These are phyloP conservation scores for Huntiella savannae DNA, from an alignment of 2,329 filamentous ascomycete species.

Conservation along the genomic window DNA sequence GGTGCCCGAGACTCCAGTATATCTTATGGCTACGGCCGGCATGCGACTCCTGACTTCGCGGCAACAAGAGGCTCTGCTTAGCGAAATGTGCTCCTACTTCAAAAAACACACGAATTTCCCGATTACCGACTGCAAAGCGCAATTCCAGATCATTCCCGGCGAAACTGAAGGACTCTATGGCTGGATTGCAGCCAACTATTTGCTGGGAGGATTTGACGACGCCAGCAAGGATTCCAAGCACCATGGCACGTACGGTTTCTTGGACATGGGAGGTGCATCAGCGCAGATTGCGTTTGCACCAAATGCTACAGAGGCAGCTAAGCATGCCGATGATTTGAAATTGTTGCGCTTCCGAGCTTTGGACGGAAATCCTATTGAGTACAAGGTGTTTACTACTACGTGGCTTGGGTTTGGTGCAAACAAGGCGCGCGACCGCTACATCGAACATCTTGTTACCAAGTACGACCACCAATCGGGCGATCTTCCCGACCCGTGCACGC, in stretches of 20 bases:
- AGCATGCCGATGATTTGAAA: constrained; percentile 78
- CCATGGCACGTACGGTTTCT: constrained; percentile 89
- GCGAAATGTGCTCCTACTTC: constrained; percentile 68
- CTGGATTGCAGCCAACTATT: constrained; percentile 93
- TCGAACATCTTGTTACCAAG: constrained; percentile 54
- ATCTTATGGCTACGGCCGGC: constrained; percentile 86
- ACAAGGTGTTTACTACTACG: constrained; percentile 83
- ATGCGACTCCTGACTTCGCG: constrained; percentile 66
- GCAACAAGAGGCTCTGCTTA: constrained; percentile 54
- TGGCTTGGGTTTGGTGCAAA: constrained; percentile 98
- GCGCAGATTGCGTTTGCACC: constrained; percentile 96
- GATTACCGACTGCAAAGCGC: constrained; percentile 71
- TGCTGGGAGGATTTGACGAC: constrained; percentile 74
- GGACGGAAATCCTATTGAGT: constrained; percentile 58
- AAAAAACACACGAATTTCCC: constrained; percentile 58
- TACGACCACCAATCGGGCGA: constrained; percentile 43
- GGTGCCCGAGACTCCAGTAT: constrained; percentile 71
- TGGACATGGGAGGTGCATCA: constrained; percentile 96
- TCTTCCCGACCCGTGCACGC: constrained; percentile 79
- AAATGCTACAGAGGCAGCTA: constrained; percentile 73
- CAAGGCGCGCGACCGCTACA: constrained; percentile 67
- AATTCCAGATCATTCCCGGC: constrained; percentile 87
- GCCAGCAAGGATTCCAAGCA: constrained; percentile 52
- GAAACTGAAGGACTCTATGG: constrained; percentile 93
- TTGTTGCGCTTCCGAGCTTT: constrained; percentile 68